Evolutionary conservation across 2,329 filamentous ascomycete genomes (phyloP), one percentile per base, ranked within the genome.

Genomic region (Aspergillus sp.): DNA sequence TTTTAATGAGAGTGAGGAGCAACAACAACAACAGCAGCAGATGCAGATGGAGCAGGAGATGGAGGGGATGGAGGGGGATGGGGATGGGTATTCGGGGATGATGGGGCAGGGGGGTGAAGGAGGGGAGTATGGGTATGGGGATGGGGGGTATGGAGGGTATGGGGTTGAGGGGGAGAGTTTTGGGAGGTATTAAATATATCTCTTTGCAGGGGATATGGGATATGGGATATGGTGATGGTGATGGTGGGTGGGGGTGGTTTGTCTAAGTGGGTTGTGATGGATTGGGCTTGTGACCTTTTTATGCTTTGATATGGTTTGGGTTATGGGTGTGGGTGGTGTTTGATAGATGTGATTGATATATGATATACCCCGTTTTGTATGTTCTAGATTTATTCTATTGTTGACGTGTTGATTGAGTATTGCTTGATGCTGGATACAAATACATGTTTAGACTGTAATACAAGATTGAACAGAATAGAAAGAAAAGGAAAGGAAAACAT

Each of bases 1-100:
- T 70, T 88, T 89, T 64, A 91, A 89, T 78, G 90, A 77, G 68
- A 73, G 72, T 65, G 73, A 76, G 60, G 71, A 69, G 55, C 68
- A 74, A 32, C 72, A 73, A 55, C 72, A 73, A 55, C 69, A 73
- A 49, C 62, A 74, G 60, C 65, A 70, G 23, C 61, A 69, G 30
- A 49, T 63, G 15, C 48, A 64, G 45, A 45, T 63, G 21, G 43
- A 58, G 13, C 54, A 64, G 39, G 50, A 48, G 43, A 67, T 68
- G 53, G 67, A 66, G 39, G 23, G 23, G 7, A 23, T 23, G 21
- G 60, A 60, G 2, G 68, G 68, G 48, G 59, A 59, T 9, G 68
- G 68, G 48, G 59, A 59, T 9, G 59, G 54, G 66, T 67, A 45
- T 61, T 65, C 57, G 66, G 63, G 53, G 65, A 66, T 17, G 65